These are phyloP conservation scores for Phytopythium cucurbitacearum DNA, from an alignment of 352 stramenopile genomes.

Conservation along the genomic window DNA sequence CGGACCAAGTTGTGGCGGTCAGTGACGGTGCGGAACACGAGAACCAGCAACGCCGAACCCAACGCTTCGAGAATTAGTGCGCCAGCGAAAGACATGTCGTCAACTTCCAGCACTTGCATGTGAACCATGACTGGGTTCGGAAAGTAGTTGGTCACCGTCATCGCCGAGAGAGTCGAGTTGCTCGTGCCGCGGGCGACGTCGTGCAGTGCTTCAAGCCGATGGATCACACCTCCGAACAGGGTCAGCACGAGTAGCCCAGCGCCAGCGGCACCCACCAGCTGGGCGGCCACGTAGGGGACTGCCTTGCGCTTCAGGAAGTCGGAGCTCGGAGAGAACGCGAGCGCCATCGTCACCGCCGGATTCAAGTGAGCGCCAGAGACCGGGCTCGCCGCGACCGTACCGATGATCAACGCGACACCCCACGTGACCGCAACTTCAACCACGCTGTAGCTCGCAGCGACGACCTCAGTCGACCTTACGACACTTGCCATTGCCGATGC, in stretches of 20 bases:
- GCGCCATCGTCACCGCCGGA: slow-evolving; percentile 50
- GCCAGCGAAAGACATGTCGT: slow-evolving; percentile 26
- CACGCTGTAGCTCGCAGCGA: slow-evolving; percentile 3
- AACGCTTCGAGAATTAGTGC: slow-evolving; percentile 56
- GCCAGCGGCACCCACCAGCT: slow-evolving; percentile 48
- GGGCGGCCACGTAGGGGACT: slow-evolving; percentile 50
- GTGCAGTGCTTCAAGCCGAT: slow-evolving; percentile 40
- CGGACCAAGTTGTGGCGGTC: slow-evolving; percentile 27
- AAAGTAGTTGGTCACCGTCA: slow-evolving; percentile 70
- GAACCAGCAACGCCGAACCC: slow-evolving; percentile 54
- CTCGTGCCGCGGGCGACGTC: slow-evolving; percentile 24
- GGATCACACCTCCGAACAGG: slow-evolving; percentile 47
- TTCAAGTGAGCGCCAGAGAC: slow-evolving; percentile 70
- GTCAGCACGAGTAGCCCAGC: slow-evolving; percentile 34
- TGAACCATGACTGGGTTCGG: slow-evolving; percentile 20
- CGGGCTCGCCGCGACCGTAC: slow-evolving; percentile 38
- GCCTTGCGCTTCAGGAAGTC: slow-evolving; percentile 36
- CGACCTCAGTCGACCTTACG: background rate
- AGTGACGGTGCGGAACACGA: slow-evolving; percentile 57
- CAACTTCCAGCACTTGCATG: slow-evolving; percentile 7
- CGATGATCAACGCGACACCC: slow-evolving; percentile 41
- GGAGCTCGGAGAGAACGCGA: slow-evolving; percentile 32
- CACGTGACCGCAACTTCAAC: slow-evolving; percentile 21
- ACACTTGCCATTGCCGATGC: slow-evolving; percentile 10
- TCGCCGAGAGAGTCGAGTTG: slow-evolving; percentile 51